phyloP scores from a whole-genome alignment of 2,329 filamentous ascomycete species.

The Diplodia sapinea region DNA sequence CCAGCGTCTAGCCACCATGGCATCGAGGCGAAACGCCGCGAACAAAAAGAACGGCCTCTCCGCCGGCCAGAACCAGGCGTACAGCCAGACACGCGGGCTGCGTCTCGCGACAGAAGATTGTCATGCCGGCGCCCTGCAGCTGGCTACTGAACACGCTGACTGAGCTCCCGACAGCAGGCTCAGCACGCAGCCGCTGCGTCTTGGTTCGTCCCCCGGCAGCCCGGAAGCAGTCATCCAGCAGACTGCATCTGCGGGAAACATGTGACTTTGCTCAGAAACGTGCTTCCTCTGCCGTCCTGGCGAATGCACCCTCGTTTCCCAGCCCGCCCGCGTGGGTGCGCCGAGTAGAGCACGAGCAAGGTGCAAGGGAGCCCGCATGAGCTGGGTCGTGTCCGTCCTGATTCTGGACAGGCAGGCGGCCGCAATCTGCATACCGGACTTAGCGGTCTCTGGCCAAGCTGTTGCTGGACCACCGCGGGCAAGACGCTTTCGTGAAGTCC shows the following conservation, averaged over 20 bases:
- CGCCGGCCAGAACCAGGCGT: not conserved
- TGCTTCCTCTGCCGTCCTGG: not conserved
- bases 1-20: not conserved
- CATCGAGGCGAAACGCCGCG: not conserved
- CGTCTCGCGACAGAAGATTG: not conserved
- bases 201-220: slow-evolving; percentile 17
- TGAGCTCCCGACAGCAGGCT: slow-evolving; percentile 19
- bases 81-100: not conserved
- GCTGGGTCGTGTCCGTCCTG: not conserved
- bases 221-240: slow-evolving; percentile 16
- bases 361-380: slow-evolving; percentile 4
- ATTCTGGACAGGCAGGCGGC: not conserved
- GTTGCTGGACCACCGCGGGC: not conserved
- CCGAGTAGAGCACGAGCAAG: slow-evolving; percentile 18
- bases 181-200: slow-evolving; percentile 8
- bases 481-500: not conserved
- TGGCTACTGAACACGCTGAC: slow-evolving; percentile 4
- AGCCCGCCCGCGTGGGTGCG: slow-evolving; percentile 3
- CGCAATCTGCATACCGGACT: slow-evolving; percentile 7
- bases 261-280: slow-evolving; percentile 15
- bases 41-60: slow-evolving; percentile 8
- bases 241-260: slow-evolving; percentile 24
- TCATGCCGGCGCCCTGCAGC: not conserved
- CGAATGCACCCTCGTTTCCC: not conserved
- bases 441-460: slow-evolving; percentile 10